These are phyloP conservation scores for Thermothielavioides terrestris DNA, from an alignment of 495 filamentous ascomycete genomes.

Conservation along the genomic window DNA sequence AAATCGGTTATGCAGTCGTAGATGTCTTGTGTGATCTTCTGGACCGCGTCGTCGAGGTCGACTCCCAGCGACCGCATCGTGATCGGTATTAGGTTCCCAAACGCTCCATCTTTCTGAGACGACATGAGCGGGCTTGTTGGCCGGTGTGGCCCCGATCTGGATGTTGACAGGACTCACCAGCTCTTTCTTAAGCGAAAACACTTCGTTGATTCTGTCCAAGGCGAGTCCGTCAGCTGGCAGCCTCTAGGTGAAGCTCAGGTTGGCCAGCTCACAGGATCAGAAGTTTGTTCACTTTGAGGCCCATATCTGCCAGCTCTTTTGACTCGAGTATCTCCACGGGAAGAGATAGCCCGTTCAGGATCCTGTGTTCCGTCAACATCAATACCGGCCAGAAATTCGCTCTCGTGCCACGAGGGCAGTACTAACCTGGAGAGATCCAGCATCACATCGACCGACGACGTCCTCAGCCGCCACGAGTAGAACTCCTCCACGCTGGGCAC, in stretches of 20 bases:
- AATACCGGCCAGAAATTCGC: neutral
- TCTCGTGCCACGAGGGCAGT: neutral
- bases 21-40: neutral
- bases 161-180: too few relatives aligned
- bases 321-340: neutral
- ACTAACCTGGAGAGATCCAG: slow-evolving; percentile 4
- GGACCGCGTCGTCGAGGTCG: slow-evolving; percentile 1
- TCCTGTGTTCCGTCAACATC: neutral
- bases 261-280: slow-evolving; percentile 10
- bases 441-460: slow-evolving; percentile 8
- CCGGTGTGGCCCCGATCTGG: too few relatives aligned
- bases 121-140: neutral
- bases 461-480: slow-evolving; percentile 6
- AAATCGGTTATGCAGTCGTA: neutral
- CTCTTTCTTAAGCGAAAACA: slow-evolving; percentile 18
- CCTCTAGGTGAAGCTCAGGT: neutral
- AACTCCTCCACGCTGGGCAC: slow-evolving; percentile 9
- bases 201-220: slow-evolving; percentile 10
- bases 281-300: slow-evolving; percentile 2
- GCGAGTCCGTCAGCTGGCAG: neutral
- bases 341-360: neutral
- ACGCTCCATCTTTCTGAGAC: slow-evolving; percentile 6
- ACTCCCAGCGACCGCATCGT: neutral
- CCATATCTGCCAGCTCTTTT: neutral
- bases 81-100: slow-evolving; percentile 11